These are phyloP conservation scores for Coniochaeta pulveracea DNA, from an alignment of 2,329 filamentous ascomycete genomes.

Conservation along the genomic window DNA sequence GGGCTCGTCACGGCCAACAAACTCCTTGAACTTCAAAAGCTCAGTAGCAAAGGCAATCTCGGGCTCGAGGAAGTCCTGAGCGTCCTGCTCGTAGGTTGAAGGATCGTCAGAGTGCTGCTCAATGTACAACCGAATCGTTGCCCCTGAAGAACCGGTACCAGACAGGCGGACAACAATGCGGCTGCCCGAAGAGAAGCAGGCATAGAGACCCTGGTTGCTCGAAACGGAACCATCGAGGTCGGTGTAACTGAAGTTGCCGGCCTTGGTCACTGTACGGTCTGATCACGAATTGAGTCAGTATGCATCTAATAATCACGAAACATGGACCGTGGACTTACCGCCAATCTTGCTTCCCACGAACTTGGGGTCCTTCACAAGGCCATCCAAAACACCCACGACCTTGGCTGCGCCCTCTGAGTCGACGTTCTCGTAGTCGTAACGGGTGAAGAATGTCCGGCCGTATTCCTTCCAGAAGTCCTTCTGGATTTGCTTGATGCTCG, in stretches of 20 bases:
- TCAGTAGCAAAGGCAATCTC: conserved; percentile 78
- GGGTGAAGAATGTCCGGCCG: conserved; percentile 96
- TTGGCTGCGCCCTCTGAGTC: conserved; percentile 86
- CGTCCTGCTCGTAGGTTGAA: conserved; percentile 67
- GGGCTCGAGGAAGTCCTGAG: conserved; percentile 87
- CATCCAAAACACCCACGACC: conserved; percentile 70
- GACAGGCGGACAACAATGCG: conserved; percentile 92
- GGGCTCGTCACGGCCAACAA: conserved; percentile 81
- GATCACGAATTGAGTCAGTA: background rate
- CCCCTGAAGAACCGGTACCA: conserved; percentile 87
- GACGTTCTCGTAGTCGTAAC: conserved; percentile 96
- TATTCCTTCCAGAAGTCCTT: conserved; percentile 95
- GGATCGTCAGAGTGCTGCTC: conserved; percentile 87
- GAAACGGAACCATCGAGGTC: conserved; percentile 95
- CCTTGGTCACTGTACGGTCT: conserved; percentile 74
- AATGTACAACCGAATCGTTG: conserved; percentile 92
- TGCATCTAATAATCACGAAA: too few relatives aligned
- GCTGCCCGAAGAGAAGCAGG: conserved; percentile 88
- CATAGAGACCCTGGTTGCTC: conserved; percentile 91
- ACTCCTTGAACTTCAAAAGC: conserved; percentile 87
- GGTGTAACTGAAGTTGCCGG: conserved; percentile 95
- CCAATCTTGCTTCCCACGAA: conserved; percentile 78
- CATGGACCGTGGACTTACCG: conserved; percentile 46
- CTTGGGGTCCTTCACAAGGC: conserved; percentile 58
- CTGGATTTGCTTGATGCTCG: conserved; percentile 93